These are phyloP conservation scores for Rachicladosporium sp. DNA, from an alignment of 2,329 filamentous ascomycete genomes.

Conservation along the genomic window DNA sequence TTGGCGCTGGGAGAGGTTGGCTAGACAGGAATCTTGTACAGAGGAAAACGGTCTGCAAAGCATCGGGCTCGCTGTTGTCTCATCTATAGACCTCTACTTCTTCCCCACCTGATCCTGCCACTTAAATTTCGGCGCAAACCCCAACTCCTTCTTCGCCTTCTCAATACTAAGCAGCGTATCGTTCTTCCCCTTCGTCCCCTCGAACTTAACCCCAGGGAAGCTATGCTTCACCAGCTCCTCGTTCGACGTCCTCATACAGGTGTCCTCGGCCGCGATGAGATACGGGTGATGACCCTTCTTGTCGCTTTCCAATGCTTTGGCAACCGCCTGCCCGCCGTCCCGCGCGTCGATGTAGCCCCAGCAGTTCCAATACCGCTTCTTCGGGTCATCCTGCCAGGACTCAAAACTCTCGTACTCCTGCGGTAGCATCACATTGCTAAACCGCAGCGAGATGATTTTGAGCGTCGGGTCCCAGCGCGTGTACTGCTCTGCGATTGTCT, in stretches of 20 bases:
- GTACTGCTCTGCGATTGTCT: slow-evolving; percentile 14
- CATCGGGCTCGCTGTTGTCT: neutral
- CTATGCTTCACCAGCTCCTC: slow-evolving; percentile 13
- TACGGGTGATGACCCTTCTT: slow-evolving; percentile 13
- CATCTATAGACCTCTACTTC: neutral
- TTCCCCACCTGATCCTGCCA: slow-evolving; percentile 13
- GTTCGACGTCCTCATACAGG: slow-evolving; percentile 13
- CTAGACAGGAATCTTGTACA: no score
- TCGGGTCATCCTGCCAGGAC: slow-evolving; percentile 13
- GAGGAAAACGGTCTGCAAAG: no score
- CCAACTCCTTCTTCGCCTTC: slow-evolving; percentile 15
- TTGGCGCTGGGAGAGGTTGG: no score
- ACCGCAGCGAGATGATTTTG: slow-evolving; percentile 13
- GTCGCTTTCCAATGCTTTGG: slow-evolving; percentile 9
- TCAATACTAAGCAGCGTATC: slow-evolving; percentile 13
- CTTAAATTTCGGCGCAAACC: slow-evolving; percentile 12
- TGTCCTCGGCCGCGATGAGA: slow-evolving; percentile 13
- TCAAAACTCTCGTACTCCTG: slow-evolving; percentile 13
- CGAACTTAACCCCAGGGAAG: slow-evolving; percentile 14
- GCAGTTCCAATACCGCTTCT: slow-evolving; percentile 14
- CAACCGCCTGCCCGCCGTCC: slow-evolving; percentile 12
- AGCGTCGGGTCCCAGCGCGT: slow-evolving; percentile 12
- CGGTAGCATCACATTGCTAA: slow-evolving; percentile 16
- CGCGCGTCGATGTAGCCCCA: slow-evolving; percentile 15
- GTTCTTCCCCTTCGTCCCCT: slow-evolving; percentile 8